These are phyloP conservation scores for Fusarium neocosmosporiellum DNA, from an alignment of 2,329 filamentous ascomycete genomes.

Conservation along the genomic window DNA sequence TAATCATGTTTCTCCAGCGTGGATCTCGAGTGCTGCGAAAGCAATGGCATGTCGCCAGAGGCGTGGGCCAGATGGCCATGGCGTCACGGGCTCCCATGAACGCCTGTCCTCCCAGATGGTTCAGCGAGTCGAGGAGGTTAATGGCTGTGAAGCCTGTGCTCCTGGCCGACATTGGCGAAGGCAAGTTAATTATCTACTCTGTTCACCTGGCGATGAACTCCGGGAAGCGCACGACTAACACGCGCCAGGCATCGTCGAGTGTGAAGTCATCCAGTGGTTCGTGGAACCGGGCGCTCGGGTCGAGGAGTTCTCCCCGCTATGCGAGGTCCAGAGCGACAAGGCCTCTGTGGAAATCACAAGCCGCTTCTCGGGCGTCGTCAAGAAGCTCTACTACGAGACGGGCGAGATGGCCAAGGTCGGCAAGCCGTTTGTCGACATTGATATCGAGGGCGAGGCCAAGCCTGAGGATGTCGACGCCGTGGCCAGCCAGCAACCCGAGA, in stretches of 20 bases:
- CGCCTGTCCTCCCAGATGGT: slow-evolving; percentile 54
- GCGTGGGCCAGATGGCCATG: slow-evolving; percentile 51
- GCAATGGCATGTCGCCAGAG: slow-evolving; percentile 62
- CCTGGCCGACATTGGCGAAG: slow-evolving; percentile 88
- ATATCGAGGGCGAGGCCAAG: slow-evolving; percentile 82
- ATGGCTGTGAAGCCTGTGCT: slow-evolving; percentile 80
- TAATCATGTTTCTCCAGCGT: slow-evolving; percentile 66
- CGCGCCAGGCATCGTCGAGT: slow-evolving; percentile 88
- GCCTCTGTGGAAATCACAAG: slow-evolving; percentile 93
- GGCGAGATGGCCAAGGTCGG: slow-evolving; percentile 97
- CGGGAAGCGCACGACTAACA: slow-evolving; percentile 22
- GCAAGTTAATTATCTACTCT: slow-evolving; percentile 53
- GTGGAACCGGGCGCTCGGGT: slow-evolving; percentile 95
- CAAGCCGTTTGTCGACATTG: slow-evolving; percentile 93
- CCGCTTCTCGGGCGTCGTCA: slow-evolving; percentile 93
- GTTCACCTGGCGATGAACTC: background rate
- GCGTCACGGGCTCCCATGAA: slow-evolving; percentile 43
- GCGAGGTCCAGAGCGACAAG: slow-evolving; percentile 98
- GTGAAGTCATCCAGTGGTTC: slow-evolving; percentile 99
- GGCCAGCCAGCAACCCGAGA: slow-evolving; percentile 47
- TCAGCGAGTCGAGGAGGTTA: slow-evolving; percentile 62
- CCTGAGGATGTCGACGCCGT: slow-evolving; percentile 51
- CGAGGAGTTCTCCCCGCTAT: slow-evolving; percentile 97
- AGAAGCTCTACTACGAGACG: slow-evolving; percentile 94
- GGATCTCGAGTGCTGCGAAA: slow-evolving; percentile 61